Evolutionary conservation across 257 asterid species (phyloP).

Genomic region (Solanum sejunctum): DNA sequence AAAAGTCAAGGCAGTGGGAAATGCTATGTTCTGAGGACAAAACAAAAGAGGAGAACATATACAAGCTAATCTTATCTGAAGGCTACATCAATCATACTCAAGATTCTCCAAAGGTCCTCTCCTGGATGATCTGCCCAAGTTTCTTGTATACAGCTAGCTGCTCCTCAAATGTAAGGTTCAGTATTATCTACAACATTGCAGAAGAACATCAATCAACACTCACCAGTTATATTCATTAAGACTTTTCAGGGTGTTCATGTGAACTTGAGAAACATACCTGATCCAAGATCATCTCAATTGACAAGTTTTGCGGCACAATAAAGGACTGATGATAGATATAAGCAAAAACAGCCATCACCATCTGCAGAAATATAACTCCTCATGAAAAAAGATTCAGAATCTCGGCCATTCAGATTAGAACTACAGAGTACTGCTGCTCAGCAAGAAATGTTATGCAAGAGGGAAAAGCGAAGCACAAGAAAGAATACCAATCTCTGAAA

Average conservation of each 20-base stretch:
- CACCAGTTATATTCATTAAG: neutral
- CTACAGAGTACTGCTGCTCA: neutral
- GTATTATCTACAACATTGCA: conserved; percentile 34
- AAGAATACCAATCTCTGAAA: neutral
- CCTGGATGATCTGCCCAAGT: conserved; percentile 62
- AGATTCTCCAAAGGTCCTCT: conserved; percentile 45
- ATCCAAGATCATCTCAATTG: conserved; percentile 63
- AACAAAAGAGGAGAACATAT: neutral
- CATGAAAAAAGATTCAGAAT: neutral
- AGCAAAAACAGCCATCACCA: conserved; percentile 89
- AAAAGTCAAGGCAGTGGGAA: neutral
- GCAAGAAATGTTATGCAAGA: neutral
- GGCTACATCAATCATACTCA: conserved; percentile 7
- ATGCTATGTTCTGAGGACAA: neutral
- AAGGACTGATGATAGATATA: conserved; percentile 80
- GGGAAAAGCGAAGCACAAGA: neutral
- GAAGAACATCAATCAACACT: neutral
- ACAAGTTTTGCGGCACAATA: conserved; percentile 46
- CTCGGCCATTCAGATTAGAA: neutral
- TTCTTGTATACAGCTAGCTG: conserved; percentile 35
- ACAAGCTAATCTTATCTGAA: neutral
- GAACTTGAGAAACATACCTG: conserved; percentile 27
- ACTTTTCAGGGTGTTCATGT: neutral
- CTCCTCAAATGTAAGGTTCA: conserved; percentile 73
- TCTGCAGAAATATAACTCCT: conserved; percentile 22